phyloP scores from a whole-genome alignment of 768 basidiomycete species.

The Lentinula edodes region DNA sequence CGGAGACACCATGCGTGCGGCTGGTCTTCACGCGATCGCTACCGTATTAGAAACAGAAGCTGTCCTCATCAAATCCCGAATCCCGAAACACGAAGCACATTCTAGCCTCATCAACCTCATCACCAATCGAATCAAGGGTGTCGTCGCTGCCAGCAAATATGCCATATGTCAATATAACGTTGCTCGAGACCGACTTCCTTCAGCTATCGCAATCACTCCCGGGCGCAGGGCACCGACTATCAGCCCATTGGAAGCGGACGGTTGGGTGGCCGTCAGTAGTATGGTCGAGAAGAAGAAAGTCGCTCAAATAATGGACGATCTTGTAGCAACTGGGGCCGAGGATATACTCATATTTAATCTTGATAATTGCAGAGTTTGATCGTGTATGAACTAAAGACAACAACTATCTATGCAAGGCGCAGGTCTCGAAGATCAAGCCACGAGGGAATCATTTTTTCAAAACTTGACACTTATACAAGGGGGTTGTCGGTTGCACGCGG shows the following conservation, averaged over 20 bases:
- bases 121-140: constrained; percentile 85
- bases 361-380: constrained; percentile 87
- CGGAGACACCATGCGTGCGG: constrained; percentile 99
- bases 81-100: constrained; percentile 57
- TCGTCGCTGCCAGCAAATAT: constrained; percentile 82
- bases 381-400: not conserved
- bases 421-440: too few relatives aligned
- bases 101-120: constrained; percentile 70
- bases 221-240: constrained; percentile 89
- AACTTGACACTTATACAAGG: too few relatives aligned
- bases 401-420: too few relatives aligned
- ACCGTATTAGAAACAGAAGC: constrained; percentile 86
- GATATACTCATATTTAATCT: constrained; percentile 88
- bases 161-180: constrained; percentile 94
- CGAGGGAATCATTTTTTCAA: too few relatives aligned
- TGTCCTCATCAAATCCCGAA: constrained; percentile 81
- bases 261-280: constrained; percentile 87
- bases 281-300: constrained; percentile 85
- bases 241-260: constrained; percentile 71
- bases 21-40: constrained; percentile 88
- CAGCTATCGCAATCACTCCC: constrained; percentile 72
- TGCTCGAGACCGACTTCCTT: constrained; percentile 51
- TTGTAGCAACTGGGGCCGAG: constrained; percentile 79
- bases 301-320: constrained; percentile 84
- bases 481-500: too few relatives aligned